Base-by-base conservation (phyloP, 768 basidiomycete genomes). In the Megacollybia marginata region DNA sequence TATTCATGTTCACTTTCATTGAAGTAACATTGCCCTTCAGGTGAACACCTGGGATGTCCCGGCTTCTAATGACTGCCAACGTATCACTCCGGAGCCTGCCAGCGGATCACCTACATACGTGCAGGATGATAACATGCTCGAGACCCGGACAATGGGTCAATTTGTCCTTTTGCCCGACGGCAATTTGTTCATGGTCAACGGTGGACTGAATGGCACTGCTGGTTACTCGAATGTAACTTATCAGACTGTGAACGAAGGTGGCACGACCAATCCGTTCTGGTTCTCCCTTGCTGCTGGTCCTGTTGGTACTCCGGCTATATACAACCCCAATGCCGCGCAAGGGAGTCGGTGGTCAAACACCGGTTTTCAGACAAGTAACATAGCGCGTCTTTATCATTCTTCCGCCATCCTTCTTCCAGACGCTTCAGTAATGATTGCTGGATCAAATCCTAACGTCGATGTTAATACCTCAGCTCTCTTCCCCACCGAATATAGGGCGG, bases 361-460 rank as follows among this genome's bases (percentile, higher is more conserved):
- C 0, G 84, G 85, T 16, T 64, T 93, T 7, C 59, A 62, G 5
- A 72, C 78, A 0, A 82, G 85, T 0, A 72, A 55, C 13, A 84
- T 93, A 51, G 73, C 92, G 42, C 76, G 93, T 48, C 65, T 98
- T 59, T 98, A 98, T 67, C 95, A 98, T 68, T 95, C 92, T 0
- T 79, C 81, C 0, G 93, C 92, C 10, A 76, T 94, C 16, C 78
- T 97, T 19, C 79, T 97, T 13, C 85, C 92, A 8, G 92, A 88
- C 52, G 89, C 80, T 1, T 88, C 88, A 2, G 83, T 98, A 35
- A 65, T 96, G 46, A 77, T 95, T 55, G 91, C 90, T 32, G 95
- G 95, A 7, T 92, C 90, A 32, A 97, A 97, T 69, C 93, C 94
- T 1, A 95, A 94, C 60, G 73, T 87, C 33, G 93, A 97, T 58